Evolutionary conservation across 495 filamentous ascomycete species (phyloP).

Genomic region (Penicillium macrosclerotiorum): DNA sequence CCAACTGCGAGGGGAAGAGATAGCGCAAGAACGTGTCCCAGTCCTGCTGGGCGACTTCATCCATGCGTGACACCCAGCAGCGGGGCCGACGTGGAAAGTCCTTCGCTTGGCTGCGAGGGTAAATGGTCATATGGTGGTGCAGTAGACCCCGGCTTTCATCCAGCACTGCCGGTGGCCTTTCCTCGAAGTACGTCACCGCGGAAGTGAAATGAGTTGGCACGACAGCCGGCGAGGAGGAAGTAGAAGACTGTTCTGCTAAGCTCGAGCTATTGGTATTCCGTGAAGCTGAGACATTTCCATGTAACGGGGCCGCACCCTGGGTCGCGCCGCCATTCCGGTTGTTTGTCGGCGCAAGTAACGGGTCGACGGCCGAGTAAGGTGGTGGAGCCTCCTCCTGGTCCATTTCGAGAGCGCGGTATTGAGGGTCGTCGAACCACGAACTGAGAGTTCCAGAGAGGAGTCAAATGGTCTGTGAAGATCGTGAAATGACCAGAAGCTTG

Average conservation of each 20-base stretch:
- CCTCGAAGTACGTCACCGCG: constrained; percentile 45
- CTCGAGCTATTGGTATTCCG: constrained; percentile 19
- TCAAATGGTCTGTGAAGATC: constrained; percentile 5
- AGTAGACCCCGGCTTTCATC: constrained; percentile 27
- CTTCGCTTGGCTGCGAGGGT: constrained; percentile 42
- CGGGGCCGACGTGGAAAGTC: constrained; percentile 48
- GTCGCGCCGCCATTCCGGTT: constrained; percentile 15
- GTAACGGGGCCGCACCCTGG: constrained; percentile 19
- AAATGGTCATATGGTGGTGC: constrained; percentile 44
- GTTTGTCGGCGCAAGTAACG: constrained; percentile 27
- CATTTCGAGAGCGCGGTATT: constrained; percentile 21
- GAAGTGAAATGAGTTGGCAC: constrained; percentile 40
- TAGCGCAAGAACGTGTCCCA: constrained; percentile 53
- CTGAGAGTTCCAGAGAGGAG: not conserved
- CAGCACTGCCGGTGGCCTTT: constrained; percentile 29
- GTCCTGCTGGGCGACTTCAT: constrained; percentile 46
- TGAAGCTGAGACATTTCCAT: constrained; percentile 17
- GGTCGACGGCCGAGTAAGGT: constrained; percentile 47
- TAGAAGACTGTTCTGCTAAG: constrained; percentile 2
- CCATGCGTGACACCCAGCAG: constrained; percentile 35
- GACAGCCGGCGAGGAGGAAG: constrained; percentile 8
- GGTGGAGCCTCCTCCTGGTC: constrained; percentile 45
- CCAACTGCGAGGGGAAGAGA: constrained; percentile 44
- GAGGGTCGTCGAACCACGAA: not conserved
- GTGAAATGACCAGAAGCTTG: constrained; percentile 10